Evolutionary conservation across 805 yeast species (phyloP), one percentile per base, ranked within the genome.

Genomic region (Jamesozyma rosinii): DNA sequence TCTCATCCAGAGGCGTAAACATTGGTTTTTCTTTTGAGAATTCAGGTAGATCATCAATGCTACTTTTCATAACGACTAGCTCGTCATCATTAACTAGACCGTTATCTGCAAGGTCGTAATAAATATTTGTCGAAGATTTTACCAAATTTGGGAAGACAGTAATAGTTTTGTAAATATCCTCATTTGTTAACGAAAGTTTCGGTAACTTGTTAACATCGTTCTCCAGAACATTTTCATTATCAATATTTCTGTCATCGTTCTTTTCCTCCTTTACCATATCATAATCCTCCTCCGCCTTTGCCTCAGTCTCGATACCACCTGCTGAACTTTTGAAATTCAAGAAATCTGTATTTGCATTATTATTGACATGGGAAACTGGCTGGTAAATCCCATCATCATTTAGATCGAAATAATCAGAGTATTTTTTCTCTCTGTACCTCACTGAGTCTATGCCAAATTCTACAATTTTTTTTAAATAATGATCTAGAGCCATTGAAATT

Each of bases 401-500:
- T 18, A 62, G 29, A 44, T 63, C 68, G 49, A 53, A 59, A 19
- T 55, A 61, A 18, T 63, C 63, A 18, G 67, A 64, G 41, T 65
- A 65, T 45, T 71, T 74, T 37, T 69, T 67, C 49, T 71, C 73
- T 40, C 88, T 66, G 53, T 77, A 78, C 47, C 81, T 73, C 5
- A 81, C 82, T 2, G 79, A 74, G 55, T 84, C 94, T 36, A 86
- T 74, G 2, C 87, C 77, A 49, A 77, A 75, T 53, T 86, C 92
- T 5, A 90, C 64, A 10, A 89, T 67, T 46, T 77, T 76, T 53
- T 81, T 83, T 49, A 92, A 63, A 63, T 88, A 90, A 29, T 75
- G 70, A 56, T 90, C 97, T 35, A 92, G 66, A 0, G 96, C 97
- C n/a, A 83, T 62, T 19, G 79, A 67, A 49, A 89, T 59, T 17